These are phyloP conservation scores for Phoma sp. DNA, from an alignment of 2,329 filamentous ascomycete genomes.

Conservation along the genomic window DNA sequence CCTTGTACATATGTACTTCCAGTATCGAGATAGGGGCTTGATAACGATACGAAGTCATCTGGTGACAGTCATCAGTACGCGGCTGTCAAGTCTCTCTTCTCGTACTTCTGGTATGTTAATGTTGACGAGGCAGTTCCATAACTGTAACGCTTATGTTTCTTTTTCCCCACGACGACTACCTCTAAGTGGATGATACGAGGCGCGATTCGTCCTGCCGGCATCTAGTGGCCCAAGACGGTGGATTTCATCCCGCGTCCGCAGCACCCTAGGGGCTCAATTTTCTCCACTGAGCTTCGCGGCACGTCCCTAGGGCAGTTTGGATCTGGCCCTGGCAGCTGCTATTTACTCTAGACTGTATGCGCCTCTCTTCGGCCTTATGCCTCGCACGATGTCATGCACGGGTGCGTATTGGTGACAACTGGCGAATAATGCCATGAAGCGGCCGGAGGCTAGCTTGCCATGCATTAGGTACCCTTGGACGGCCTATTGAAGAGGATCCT, in stretches of 20 bases:
- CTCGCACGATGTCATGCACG: conserved; percentile 9
- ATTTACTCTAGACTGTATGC: neutral
- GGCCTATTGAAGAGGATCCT: neutral
- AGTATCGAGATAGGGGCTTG: neutral
- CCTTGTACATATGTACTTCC: neutral
- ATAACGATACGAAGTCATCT: neutral
- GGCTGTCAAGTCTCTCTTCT: neutral
- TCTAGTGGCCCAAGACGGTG: conserved; percentile 4
- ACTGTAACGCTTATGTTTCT: no score
- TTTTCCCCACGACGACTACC: neutral
- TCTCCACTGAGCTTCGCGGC: conserved; percentile 4
- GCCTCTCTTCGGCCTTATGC: conserved; percentile 2
- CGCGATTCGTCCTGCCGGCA: neutral
- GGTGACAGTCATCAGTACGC: neutral
- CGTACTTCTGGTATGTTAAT: no score
- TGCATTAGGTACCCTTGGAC: neutral
- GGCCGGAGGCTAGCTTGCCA: neutral
- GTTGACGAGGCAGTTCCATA: no score
- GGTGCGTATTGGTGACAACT: neutral
- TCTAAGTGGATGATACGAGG: neutral
- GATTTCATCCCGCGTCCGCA: conserved; percentile 3
- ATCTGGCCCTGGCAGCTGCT: neutral
- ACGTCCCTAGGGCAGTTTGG: neutral
- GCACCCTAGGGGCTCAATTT: neutral
- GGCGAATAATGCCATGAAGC: neutral